Conservation (phyloP, 352 stramenopile species). For the Halophytophthora batemanensis region DNA sequence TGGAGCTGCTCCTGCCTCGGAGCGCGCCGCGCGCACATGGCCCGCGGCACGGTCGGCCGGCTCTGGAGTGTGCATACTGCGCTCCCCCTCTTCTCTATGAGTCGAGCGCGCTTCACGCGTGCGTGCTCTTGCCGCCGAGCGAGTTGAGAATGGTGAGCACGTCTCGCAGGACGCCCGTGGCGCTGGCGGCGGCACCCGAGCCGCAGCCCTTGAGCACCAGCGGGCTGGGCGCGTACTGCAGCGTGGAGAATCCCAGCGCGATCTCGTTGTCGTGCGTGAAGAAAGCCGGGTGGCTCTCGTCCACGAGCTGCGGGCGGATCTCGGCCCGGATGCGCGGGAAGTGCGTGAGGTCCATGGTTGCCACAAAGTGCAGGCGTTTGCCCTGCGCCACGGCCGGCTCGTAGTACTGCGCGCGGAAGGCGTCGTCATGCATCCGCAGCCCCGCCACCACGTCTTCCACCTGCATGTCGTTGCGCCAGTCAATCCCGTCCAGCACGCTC, state of each 20-base stretch:
- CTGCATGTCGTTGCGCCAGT: slow-evolving; percentile 42
- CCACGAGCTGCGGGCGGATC: slow-evolving; percentile 51
- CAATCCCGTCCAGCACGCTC: slow-evolving; percentile 38
- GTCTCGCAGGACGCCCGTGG: slow-evolving; percentile 71
- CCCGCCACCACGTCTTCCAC: slow-evolving; percentile 45
- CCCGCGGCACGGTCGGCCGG: slow-evolving; percentile 3
- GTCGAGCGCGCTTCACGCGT: slow-evolving; percentile 14
- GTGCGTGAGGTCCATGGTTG: slow-evolving; percentile 52
- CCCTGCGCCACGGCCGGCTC: slow-evolving; percentile 31
- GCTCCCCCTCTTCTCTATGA: slow-evolving; percentile 9
- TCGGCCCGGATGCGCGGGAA: slow-evolving; percentile 49
- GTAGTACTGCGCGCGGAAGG: slow-evolving; percentile 59
- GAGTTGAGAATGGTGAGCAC: slow-evolving; percentile 72
- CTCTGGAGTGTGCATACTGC: slow-evolving; percentile 11
- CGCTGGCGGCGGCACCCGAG: slow-evolving; percentile 54
- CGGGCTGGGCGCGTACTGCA: slow-evolving; percentile 64
- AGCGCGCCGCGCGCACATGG: slow-evolving; percentile 17
- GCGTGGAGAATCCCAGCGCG: slow-evolving; percentile 63
- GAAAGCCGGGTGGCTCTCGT: slow-evolving; percentile 59
- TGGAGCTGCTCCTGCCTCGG: slow-evolving; percentile 6
- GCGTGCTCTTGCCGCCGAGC: slow-evolving; percentile 53
- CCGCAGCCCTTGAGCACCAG: slow-evolving; percentile 71
- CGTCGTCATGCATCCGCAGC: slow-evolving; percentile 52
- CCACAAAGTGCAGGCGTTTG: slow-evolving; percentile 67
- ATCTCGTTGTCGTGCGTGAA: slow-evolving; percentile 73